Conservation (phyloP, 2,329 filamentous ascomycete genomes). For the Fusarium aywerte region DNA sequence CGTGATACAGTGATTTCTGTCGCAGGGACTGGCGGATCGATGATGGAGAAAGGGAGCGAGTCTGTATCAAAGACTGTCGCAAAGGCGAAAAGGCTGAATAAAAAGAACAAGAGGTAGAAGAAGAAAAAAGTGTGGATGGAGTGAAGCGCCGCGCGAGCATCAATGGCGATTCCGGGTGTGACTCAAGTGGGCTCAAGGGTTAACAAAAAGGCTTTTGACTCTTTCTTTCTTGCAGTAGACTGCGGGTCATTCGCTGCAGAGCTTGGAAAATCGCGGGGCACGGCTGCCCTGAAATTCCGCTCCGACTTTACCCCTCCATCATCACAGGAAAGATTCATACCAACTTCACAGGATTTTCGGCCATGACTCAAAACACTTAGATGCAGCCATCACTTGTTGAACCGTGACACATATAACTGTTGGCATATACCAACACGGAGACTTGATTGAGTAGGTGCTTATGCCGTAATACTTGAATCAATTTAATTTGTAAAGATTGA, state of each 20-base stretch:
- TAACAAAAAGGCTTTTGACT: constrained; percentile 43
- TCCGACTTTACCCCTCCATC: constrained; percentile 37
- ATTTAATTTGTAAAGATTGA: constrained; percentile 31
- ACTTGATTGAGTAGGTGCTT: neutral
- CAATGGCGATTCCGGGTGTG: constrained; percentile 42
- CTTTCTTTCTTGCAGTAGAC: constrained; percentile 22
- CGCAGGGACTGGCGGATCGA: constrained; percentile 8
- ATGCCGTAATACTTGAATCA: constrained; percentile 7
- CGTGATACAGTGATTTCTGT: constrained; percentile 8
- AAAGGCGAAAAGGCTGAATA: constrained; percentile 21
- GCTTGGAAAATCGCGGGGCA: constrained; percentile 37
- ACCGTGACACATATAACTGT: neutral
- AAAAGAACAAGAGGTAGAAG: constrained; percentile 25
- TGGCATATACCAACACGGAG: neutral
- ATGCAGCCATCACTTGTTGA: neutral
- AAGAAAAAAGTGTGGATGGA: constrained; percentile 41
- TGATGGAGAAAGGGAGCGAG: constrained; percentile 9
- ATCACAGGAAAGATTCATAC: neutral
- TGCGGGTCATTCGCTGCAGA: constrained; percentile 37
- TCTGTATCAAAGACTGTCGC: constrained; percentile 10
- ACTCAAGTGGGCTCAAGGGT: constrained; percentile 46
- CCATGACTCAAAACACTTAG: neutral
- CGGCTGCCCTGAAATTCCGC: constrained; percentile 33
- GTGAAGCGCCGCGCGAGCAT: constrained; percentile 46
- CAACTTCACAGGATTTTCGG: neutral